Evolutionary conservation across 2,329 filamentous ascomycete genomes (phyloP).

Genomic region (Neonectria neomacrospora): DNA sequence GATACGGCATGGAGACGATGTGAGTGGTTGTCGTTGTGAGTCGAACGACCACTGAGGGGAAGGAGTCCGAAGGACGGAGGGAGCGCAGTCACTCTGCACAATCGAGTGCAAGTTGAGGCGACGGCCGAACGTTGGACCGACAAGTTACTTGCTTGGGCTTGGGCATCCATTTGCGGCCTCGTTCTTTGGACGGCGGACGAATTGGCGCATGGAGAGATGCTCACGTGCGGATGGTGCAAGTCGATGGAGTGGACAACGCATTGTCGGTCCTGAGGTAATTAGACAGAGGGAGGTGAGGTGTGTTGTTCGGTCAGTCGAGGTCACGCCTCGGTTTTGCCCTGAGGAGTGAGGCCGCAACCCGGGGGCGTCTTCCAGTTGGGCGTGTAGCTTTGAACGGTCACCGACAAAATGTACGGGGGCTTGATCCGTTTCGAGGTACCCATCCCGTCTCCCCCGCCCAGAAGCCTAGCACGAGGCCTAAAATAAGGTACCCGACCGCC

Average conservation of each 20-base stretch:
- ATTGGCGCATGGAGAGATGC: slow-evolving; percentile 19
- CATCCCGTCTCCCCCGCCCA: slow-evolving; percentile 3
- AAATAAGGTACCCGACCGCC: slow-evolving; percentile 24
- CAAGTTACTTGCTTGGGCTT: slow-evolving; percentile 1
- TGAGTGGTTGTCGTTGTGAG: slow-evolving; percentile 1
- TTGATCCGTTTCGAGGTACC: neutral
- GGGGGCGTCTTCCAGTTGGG: neutral
- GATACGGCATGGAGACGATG: slow-evolving; percentile 4
- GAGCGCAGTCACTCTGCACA: slow-evolving; percentile 17
- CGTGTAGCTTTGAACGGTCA: neutral
- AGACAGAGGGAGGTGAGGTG: neutral
- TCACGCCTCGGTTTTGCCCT: neutral
- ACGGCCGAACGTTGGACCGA: neutral
- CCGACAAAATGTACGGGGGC: neutral
- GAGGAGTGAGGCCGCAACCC: neutral
- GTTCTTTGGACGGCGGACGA: slow-evolving; percentile 11
- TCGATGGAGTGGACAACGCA: slow-evolving; percentile 19
- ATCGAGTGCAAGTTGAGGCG: slow-evolving; percentile 2
- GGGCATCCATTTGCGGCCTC: slow-evolving; percentile 13
- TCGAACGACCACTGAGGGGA: neutral
- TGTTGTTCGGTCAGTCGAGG: neutral
- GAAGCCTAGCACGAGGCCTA: slow-evolving; percentile 7
- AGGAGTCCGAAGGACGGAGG: neutral
- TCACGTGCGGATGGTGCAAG: slow-evolving; percentile 26
- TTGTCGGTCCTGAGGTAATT: slow-evolving; percentile 1